These are phyloP conservation scores for Kwoniella dendrophila DNA, from an alignment of 768 basidiomycete genomes.

Conservation along the genomic window DNA sequence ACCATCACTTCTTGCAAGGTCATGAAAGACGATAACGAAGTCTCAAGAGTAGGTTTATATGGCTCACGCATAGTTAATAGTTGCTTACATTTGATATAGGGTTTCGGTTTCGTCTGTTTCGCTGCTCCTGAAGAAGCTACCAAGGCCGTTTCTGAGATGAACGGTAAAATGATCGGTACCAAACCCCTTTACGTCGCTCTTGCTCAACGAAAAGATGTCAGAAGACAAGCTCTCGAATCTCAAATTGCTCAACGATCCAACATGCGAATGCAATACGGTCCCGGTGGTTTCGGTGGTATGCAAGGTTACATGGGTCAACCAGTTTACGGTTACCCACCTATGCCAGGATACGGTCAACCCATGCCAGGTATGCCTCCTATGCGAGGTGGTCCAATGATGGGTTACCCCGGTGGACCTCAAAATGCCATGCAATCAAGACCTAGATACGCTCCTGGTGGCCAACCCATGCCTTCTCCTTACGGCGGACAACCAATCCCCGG, in stretches of 20 bases:
- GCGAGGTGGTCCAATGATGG: conserved; percentile 60
- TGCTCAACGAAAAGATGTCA: conserved; percentile 96
- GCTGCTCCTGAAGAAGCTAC: conserved; percentile 97
- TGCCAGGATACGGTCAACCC: conserved; percentile 79
- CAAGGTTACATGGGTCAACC: conserved; percentile 73
- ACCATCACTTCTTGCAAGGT: conserved; percentile 98
- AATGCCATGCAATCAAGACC: conserved; percentile 71
- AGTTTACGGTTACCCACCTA: conserved; percentile 77
- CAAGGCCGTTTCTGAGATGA: conserved; percentile 99
- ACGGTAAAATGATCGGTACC: conserved; percentile 99
- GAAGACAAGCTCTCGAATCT: conserved; percentile 96
- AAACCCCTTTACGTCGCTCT: conserved; percentile 99
- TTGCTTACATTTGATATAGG: conserved; percentile 57
- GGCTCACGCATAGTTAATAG: conserved; percentile 2
- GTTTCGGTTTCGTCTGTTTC: conserved; percentile 98
- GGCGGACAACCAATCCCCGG: conserved; percentile 34
- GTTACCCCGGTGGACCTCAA: conserved; percentile 64
- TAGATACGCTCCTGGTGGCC: conserved; percentile 67
- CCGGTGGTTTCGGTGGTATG: conserved; percentile 65
- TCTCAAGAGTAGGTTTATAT: conserved; percentile 63
- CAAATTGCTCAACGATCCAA: conserved; percentile 94
- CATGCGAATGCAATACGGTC: conserved; percentile 93
- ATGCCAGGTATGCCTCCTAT: conserved; percentile 57
- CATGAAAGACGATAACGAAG: conserved; percentile 94
- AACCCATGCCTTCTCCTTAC: conserved; percentile 61